These are phyloP conservation scores for Aspergillus alliaceus DNA, from an alignment of 2,329 filamentous ascomycete species.

Conservation along the genomic window DNA sequence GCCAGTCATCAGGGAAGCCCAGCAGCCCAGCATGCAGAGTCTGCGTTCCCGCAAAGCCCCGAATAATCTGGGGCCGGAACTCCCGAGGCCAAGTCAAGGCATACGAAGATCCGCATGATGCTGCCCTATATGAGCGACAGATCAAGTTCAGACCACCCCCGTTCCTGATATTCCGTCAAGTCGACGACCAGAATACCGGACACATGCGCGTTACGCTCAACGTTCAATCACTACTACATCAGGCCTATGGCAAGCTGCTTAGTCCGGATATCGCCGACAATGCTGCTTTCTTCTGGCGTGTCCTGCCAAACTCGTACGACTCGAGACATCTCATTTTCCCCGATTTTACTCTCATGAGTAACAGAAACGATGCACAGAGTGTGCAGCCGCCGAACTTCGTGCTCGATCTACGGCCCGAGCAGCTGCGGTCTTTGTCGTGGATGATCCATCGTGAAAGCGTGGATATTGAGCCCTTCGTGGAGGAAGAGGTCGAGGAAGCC, in stretches of 20 bases:
- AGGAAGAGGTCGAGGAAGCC: conserved; percentile 60
- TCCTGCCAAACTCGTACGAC: conserved; percentile 48
- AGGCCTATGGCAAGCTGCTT: conserved; percentile 31
- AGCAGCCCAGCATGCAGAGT: conserved; percentile 1
- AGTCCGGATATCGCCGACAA: conserved; percentile 7
- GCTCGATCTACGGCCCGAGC: conserved; percentile 50
- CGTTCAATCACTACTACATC: conserved; percentile 38
- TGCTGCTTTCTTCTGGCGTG: conserved; percentile 43
- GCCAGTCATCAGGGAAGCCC: background rate
- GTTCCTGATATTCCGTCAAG: conserved; percentile 41
- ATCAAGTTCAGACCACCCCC: conserved; percentile 50
- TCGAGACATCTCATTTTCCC: conserved; percentile 33
- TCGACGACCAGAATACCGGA: conserved; percentile 30
- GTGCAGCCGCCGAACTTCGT: conserved; percentile 38
- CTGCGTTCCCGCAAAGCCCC: conserved; percentile 36
- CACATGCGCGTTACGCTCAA: conserved; percentile 43
- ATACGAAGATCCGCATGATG: conserved; percentile 53
- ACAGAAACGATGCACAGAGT: conserved; percentile 35
- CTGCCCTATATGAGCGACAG: conserved; percentile 51
- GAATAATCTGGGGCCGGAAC: conserved; percentile 34
- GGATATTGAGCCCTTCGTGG: conserved; percentile 41
- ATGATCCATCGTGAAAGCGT: conserved; percentile 57
- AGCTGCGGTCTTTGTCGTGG: conserved; percentile 59
- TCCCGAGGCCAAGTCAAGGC: conserved; percentile 36
- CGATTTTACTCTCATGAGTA: conserved; percentile 46